Evolutionary conservation across 306 rosid genomes (phyloP).

Genomic region (Luffa aegyptiaca): DNA sequence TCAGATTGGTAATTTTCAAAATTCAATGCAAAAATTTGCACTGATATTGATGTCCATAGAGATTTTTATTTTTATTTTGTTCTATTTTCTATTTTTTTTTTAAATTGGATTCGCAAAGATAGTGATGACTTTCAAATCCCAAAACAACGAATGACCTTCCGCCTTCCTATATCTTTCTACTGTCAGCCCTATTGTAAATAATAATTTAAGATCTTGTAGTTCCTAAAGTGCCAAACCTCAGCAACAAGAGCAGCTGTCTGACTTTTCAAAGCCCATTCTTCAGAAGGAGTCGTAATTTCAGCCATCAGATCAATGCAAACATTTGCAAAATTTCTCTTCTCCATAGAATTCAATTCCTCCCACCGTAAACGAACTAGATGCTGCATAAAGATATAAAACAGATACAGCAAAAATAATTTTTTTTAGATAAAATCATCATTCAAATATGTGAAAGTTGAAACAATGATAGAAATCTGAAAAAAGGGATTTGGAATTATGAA

Average conservation of each 20-base stretch:
- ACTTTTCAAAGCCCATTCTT: conserved; percentile 94
- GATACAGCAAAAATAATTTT: neutral
- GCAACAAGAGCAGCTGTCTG: conserved; percentile 97
- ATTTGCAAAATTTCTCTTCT: conserved; percentile 62
- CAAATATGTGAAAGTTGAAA: neutral
- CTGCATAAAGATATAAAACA: conserved; percentile 31
- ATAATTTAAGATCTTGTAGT: neutral
- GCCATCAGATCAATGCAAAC: conserved; percentile 70
- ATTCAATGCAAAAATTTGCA: neutral
- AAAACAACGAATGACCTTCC: neutral
- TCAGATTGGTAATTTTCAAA: neutral
- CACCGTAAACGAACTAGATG: conserved; percentile 91
- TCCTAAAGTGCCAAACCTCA: conserved; percentile 39
- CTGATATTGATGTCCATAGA: neutral
- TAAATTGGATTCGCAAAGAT: neutral
- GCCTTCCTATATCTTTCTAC: neutral
- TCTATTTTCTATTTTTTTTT: neutral
- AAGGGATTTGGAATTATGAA: neutral
- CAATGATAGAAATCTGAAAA: neutral
- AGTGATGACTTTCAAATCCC: neutral
- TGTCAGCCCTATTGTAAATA: neutral
- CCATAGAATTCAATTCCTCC: conserved; percentile 70
- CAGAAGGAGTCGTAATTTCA: conserved; percentile 73
- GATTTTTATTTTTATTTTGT: neutral
- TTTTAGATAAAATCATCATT: neutral